phyloP scores from a whole-genome alignment of 2,329 filamentous ascomycete genomes.

The Microascus cirrosus region DNA sequence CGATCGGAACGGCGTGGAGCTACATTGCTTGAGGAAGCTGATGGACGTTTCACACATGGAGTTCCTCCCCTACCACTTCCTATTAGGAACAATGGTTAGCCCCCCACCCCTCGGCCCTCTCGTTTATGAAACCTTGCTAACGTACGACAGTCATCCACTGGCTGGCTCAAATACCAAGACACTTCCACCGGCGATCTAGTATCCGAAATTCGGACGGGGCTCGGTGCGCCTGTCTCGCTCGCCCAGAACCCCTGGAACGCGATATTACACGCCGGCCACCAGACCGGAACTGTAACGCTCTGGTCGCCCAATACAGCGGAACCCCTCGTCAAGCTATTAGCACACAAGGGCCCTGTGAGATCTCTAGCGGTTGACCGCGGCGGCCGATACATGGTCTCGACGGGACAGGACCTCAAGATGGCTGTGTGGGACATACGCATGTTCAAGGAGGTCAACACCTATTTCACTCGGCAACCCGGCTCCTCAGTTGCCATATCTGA shows the following conservation, averaged over 20 bases:
- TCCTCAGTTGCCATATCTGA: slow-evolving; percentile 83
- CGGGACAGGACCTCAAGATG: slow-evolving; percentile 83
- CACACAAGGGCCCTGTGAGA: slow-evolving; percentile 80
- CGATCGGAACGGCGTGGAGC: slow-evolving; percentile 77
- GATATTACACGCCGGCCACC: slow-evolving; percentile 82
- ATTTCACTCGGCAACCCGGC: slow-evolving; percentile 73
- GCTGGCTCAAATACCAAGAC: slow-evolving; percentile 88
- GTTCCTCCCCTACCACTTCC: slow-evolving; percentile 92
- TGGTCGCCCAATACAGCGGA: slow-evolving; percentile 91
- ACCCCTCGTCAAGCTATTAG: slow-evolving; percentile 81
- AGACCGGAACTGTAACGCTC: slow-evolving; percentile 86
- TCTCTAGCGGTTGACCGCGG: slow-evolving; percentile 77
- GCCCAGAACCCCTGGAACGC: slow-evolving; percentile 88
- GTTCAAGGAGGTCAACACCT: slow-evolving; percentile 85
- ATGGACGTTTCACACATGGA: slow-evolving; percentile 88
- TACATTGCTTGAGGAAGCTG: slow-evolving; percentile 85
- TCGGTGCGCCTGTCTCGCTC: slow-evolving; percentile 74
- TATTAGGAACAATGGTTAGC: slow-evolving; percentile 74
- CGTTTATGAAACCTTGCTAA: slow-evolving; percentile 10
- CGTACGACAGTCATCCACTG: slow-evolving; percentile 54
- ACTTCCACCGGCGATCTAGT: slow-evolving; percentile 87
- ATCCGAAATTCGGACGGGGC: slow-evolving; percentile 71
- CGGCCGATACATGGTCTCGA: slow-evolving; percentile 90
- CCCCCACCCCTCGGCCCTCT: background rate
- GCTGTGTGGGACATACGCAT: slow-evolving; percentile 93